Conservation (phyloP, 2,329 filamentous ascomycete species). For the Cordyceps javanica region DNA sequence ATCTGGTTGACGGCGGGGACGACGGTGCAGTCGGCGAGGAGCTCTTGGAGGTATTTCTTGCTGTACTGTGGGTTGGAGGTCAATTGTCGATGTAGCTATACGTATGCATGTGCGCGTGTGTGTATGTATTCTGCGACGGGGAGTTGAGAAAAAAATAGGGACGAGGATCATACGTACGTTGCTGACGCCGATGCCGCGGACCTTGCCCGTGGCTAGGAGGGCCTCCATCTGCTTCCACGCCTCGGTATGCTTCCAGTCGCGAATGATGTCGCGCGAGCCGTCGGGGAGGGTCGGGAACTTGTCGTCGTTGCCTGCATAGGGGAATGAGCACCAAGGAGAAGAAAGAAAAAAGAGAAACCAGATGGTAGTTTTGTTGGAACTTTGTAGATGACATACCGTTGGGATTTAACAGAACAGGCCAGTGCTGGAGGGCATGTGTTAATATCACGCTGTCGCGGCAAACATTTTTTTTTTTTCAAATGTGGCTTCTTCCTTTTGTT, state of each 20-base stretch:
- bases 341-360: too few species aligned
- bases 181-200: slow-evolving; percentile 47
- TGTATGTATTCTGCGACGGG: too few species aligned
- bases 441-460: neutral
- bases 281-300: slow-evolving; percentile 69
- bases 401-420: slow-evolving; percentile 76
- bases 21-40: slow-evolving; percentile 45
- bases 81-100: too few species aligned
- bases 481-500: too few species aligned
- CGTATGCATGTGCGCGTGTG: too few species aligned
- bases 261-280: slow-evolving; percentile 67
- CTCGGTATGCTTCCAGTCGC: slow-evolving; percentile 62
- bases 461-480: too few species aligned
- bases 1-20: slow-evolving; percentile 66
- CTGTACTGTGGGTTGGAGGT: slow-evolving; percentile 40
- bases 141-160: neutral
- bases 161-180: slow-evolving; percentile 33
- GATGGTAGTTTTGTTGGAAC: too few species aligned
- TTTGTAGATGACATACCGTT: slow-evolving; percentile 46
- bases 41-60: slow-evolving; percentile 46
- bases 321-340: neutral
- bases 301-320: slow-evolving; percentile 56
- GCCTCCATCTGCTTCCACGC: slow-evolving; percentile 75
- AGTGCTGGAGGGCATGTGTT: slow-evolving; percentile 48
- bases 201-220: slow-evolving; percentile 53